Evolutionary conservation across 768 basidiomycete species (phyloP).

Genomic region (Tulasnella sp.): DNA sequence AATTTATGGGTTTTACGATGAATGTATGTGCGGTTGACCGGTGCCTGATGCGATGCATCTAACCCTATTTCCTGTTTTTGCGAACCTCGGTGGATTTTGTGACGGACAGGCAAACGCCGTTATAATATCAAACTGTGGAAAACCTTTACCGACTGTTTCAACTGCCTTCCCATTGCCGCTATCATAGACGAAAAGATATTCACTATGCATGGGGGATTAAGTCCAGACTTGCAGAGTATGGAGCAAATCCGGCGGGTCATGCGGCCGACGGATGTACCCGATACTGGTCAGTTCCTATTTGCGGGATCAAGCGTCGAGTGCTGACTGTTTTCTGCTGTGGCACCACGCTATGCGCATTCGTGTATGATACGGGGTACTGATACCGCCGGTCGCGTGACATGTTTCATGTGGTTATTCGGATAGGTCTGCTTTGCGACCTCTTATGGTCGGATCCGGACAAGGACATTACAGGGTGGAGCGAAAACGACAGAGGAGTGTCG

Average conservation of each 20-base stretch:
- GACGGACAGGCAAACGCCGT: slow-evolving; percentile 99
- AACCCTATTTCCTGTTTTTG: not conserved
- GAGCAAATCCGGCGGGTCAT: slow-evolving; percentile 99
- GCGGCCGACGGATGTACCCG: slow-evolving; percentile 97
- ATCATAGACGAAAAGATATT: slow-evolving; percentile 99
- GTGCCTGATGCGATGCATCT: not conserved
- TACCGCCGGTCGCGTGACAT: not conserved
- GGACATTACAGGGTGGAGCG: slow-evolving; percentile 98
- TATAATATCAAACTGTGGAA: slow-evolving; percentile 99
- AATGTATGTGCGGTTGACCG: slow-evolving; percentile 44
- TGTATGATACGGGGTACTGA: not conserved
- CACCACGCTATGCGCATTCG: not conserved
- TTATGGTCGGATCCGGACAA: slow-evolving; percentile 99
- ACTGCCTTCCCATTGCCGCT: slow-evolving; percentile 96
- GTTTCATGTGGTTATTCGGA: not conserved
- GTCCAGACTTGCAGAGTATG: slow-evolving; percentile 97
- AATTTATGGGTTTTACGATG: slow-evolving; percentile 99
- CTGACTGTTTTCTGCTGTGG: not conserved
- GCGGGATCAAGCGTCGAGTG: not conserved
- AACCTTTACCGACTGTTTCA: slow-evolving; percentile 99
- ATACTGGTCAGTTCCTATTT: slow-evolving; percentile 59
- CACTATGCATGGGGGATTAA: slow-evolving; percentile 97
- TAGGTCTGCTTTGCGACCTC: slow-evolving; percentile 88
- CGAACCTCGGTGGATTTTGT: too few species aligned
- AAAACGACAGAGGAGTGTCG: slow-evolving; percentile 97